Evolutionary conservation across 768 basidiomycete species (phyloP), one percentile per base, ranked within the genome.

Genomic region (Trametes cinnabarina): DNA sequence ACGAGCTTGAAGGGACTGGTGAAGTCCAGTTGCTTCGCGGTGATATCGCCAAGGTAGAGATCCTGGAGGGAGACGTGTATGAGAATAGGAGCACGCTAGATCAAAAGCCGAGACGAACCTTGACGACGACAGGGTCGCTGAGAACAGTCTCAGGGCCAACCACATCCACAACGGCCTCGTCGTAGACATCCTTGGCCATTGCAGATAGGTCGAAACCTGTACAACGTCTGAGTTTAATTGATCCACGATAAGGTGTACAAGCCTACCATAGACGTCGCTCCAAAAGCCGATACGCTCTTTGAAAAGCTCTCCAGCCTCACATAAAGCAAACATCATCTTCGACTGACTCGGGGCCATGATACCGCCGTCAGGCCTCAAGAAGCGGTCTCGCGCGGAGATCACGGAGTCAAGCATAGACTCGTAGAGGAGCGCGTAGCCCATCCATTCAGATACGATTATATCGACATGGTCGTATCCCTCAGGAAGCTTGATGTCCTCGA

Each of bases 371-470:
- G 86, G 82, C 47, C 77, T 76, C 30, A 98, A 78, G 74, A 93
- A 98, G 20, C 88, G 81, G 71, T 98, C 94, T 17, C 96, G 82
- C 0, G 96, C 96, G 60, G 77, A 74, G 19, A 99, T 76, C 17
- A 99, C 96, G 2, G 94, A 96, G 71, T 98, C 96, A 32, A 98
- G 82, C 96, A 99, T 98, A 41, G 90, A 92, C 73, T 99, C 96
- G 72, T 98, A 98, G 20, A 98, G 80, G 22, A 93, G 76, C 1
- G 87, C 88, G 66, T 92, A 93, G 15, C 87, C 94, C 96, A 98
- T 98, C 96, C 96, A 98, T 72, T 99, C 96, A 4, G 93, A 95
- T 49, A 98, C 78, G 71, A 99, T 94, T 58, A 99, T 83, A 70
- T 99, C 96, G 22, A 98, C 96, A 51, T 91, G 77, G 10, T 81